Evolutionary conservation across 2,329 filamentous ascomycete species (phyloP).

Genomic region (Alternaria sp.): DNA sequence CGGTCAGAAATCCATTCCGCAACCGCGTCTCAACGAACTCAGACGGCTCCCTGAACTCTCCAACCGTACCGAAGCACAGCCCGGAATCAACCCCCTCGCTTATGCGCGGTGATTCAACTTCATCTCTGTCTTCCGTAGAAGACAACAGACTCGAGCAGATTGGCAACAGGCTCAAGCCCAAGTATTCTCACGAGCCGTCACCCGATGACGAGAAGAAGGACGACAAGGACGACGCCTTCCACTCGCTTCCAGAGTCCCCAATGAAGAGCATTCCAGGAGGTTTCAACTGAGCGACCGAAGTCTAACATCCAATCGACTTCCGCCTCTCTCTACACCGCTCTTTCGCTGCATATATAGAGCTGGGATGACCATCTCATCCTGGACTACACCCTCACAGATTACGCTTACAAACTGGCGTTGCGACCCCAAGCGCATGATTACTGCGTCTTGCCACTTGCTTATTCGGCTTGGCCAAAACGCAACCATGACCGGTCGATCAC

Average conservation of each 20-base stretch:
- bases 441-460: background rate
- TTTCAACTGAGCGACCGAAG: constrained; percentile 23
- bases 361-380: background rate
- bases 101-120: constrained; percentile 43
- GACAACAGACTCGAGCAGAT: constrained; percentile 38
- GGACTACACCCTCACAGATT: background rate
- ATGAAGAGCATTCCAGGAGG: constrained; percentile 41
- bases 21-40: constrained; percentile 46
- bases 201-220: constrained; percentile 23
- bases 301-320: background rate
- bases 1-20: constrained; percentile 73
- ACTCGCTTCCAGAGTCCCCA: constrained; percentile 49
- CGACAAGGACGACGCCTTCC: constrained; percentile 50
- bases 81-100: constrained; percentile 45
- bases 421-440: background rate
- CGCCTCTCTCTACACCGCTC: background rate
- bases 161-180: constrained; percentile 33
- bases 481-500: background rate
- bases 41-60: constrained; percentile 34
- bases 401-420: background rate
- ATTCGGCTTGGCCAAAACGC: background rate
- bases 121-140: constrained; percentile 43
- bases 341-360: background rate
- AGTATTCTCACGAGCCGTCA: constrained; percentile 24
- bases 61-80: constrained; percentile 33